Conservation (phyloP, 108 stramenopile species). For the Skeletonema menzelii region DNA sequence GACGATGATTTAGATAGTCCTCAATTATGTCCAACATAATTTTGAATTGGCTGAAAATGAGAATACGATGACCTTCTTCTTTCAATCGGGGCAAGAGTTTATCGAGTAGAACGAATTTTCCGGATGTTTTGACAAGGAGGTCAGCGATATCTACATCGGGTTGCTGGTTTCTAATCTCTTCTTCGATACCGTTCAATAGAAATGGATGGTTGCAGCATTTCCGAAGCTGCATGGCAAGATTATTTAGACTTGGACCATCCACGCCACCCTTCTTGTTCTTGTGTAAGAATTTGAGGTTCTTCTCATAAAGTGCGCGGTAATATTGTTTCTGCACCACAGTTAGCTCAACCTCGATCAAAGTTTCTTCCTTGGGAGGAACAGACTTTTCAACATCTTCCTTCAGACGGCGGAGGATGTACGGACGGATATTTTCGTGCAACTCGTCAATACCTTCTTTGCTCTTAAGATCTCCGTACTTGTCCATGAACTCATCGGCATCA, state of each 20-base stretch:
- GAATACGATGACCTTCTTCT: slow-evolving; percentile 90
- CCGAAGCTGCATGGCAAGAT: slow-evolving; percentile 88
- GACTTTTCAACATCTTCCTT: slow-evolving; percentile 95
- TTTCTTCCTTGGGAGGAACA: slow-evolving; percentile 94
- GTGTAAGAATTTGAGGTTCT: slow-evolving; percentile 81
- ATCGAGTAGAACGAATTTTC: slow-evolving; percentile 96
- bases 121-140: slow-evolving; percentile 79
- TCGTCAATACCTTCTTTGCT: slow-evolving; percentile 83
- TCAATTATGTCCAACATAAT: slow-evolving; percentile 98
- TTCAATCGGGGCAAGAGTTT: slow-evolving; percentile 94
- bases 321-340: slow-evolving; percentile 96
- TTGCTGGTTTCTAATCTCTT: slow-evolving; percentile 55
- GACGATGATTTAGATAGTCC: slow-evolving; percentile 81
- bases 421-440: slow-evolving; percentile 85
- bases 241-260: slow-evolving; percentile 80
- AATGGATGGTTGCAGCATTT: slow-evolving; percentile 99
- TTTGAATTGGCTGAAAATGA: slow-evolving; percentile 97
- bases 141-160: slow-evolving; percentile 51
- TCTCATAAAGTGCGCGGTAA: slow-evolving; percentile 95
- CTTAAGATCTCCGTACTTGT: slow-evolving; percentile 85
- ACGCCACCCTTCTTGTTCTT: slow-evolving; percentile 82
- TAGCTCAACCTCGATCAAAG: slow-evolving; percentile 95
- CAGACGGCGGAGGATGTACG: slow-evolving; percentile 92
- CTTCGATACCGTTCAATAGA: slow-evolving; percentile 90
- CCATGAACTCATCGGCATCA: slow-evolving; percentile 73